Evolutionary conservation across 2,329 filamentous ascomycete species (phyloP).

Genomic region (Plenodomus tracheiphilus): DNA sequence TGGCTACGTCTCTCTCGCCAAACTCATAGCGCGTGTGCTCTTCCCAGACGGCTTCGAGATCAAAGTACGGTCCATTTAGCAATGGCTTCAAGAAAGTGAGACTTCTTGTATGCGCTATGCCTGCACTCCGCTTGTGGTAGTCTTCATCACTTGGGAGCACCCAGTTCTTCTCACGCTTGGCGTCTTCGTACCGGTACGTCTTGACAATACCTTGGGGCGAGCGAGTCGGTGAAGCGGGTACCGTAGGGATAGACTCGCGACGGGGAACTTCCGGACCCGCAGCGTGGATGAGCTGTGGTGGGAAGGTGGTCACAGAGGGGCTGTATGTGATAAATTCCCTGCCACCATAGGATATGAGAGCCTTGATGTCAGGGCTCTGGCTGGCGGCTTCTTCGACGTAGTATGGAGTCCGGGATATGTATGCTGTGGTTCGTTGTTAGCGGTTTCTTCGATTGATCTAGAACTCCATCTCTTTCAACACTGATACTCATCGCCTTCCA

Average conservation of each 20-base stretch:
- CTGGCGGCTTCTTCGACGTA: constrained; percentile 35
- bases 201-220: constrained; percentile 21
- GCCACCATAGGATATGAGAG: constrained; percentile 38
- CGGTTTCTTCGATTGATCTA: neutral
- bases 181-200: constrained; percentile 29
- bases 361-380: constrained; percentile 31
- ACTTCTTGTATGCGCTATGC: constrained; percentile 67
- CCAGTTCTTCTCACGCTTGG: constrained; percentile 29
- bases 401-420: constrained; percentile 35
- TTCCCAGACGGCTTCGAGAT: constrained; percentile 78
- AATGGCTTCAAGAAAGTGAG: constrained; percentile 67
- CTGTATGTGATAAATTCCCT: constrained; percentile 31
- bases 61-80: constrained; percentile 68
- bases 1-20: constrained; percentile 66
- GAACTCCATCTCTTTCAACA: neutral
- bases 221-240: constrained; percentile 13
- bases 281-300: constrained; percentile 37
- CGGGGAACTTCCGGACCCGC: constrained; percentile 23
- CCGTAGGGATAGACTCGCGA: constrained; percentile 27
- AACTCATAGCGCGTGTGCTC: constrained; percentile 77
- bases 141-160: constrained; percentile 30
- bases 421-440: constrained; percentile 26
- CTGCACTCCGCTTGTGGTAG: constrained; percentile 56
- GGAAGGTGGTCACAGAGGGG: constrained; percentile 13
- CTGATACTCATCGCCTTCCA: too few relatives aligned